Evolutionary conservation across 345 rosid genomes (phyloP).

Genomic region (Brassica rapa): DNA sequence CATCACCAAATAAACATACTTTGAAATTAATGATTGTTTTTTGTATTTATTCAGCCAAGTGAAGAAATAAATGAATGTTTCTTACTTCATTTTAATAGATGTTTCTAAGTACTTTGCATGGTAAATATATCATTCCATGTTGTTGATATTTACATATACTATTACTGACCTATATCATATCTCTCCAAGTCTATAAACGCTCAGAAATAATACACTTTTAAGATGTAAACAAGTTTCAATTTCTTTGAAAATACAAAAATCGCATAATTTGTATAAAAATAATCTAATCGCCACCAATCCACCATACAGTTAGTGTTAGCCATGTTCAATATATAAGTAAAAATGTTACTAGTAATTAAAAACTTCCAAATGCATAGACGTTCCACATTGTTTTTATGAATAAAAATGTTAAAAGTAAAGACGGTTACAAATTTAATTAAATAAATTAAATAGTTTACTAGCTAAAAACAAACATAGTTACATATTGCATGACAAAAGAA

Average conservation of each 20-base stretch:
- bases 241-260: neutral
- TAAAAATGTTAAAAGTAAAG: neutral
- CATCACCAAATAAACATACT: constrained; percentile 36
- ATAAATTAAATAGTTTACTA: neutral
- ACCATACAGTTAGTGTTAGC: neutral
- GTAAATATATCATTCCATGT: constrained; percentile 4
- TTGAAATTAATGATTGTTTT: constrained; percentile 31
- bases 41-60: constrained; percentile 29
- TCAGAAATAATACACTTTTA: too few relatives aligned
- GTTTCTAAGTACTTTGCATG: constrained; percentile 28
- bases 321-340: neutral
- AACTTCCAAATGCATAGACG: constrained; percentile 4
- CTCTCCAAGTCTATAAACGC: too few relatives aligned
- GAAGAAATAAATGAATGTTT: constrained; percentile 33
- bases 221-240: neutral
- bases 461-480: neutral
- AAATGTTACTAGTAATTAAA: neutral
- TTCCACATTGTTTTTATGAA: neutral
- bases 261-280: too few relatives aligned
- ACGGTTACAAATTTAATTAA: constrained; percentile 24
- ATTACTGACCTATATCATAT: neutral
- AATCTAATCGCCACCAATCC: neutral
- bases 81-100: constrained; percentile 27
- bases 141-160: neutral
- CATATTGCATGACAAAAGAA: neutral